Evolutionary conservation across 2,329 filamentous ascomycete genomes (phyloP), one percentile per base, ranked within the genome.

Genomic region (Trichophyton benhamiae): DNA sequence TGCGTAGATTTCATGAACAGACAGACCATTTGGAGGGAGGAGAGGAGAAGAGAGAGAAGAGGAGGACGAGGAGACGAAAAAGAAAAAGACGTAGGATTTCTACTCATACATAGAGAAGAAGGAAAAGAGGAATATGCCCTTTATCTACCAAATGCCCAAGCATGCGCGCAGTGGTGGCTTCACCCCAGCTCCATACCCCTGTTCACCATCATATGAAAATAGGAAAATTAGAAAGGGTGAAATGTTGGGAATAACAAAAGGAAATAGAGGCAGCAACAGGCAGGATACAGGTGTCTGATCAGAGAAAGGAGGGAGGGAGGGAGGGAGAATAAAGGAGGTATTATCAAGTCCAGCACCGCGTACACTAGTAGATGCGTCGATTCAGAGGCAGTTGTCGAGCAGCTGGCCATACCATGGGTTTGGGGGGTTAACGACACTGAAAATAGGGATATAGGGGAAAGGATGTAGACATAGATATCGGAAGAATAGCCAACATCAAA

Each of bases 71-170:
- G 27, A 30, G 27, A 30, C 27, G 6, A 30, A 30, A 30, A 30
- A 30, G 6, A 30, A 30, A 30, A 30, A 36, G 15, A 55, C 15
- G 30, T 55, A 55, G 30, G 33, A 55, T 55, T 44, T 55, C 52
- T 55, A 55, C 52, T 55, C 15, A 36, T 55, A 36, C 52, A 55
- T 15, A 55, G 20, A n/a, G 46, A 13, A 38, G 33, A 38, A 38
- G 9, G 33, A 36, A 36, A 27, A 27, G 25, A 52, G 46, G 25
- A 22, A 52, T 52, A 38, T 13, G 33, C 46, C 46, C 22, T 52
- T 36, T 55, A 33, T 55, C 52, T 55, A 55, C 52, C 52, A 55
- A 36, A 55, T 55, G 15, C 52, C 52, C 52, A 55, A 30, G 52
- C 52, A 55, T 55, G 52, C 52, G n/a, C 52, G 17, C 52, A 55